phyloP scores from a whole-genome alignment of 2,329 filamentous ascomycete genomes.

The Phyllosticta citriasiana region DNA sequence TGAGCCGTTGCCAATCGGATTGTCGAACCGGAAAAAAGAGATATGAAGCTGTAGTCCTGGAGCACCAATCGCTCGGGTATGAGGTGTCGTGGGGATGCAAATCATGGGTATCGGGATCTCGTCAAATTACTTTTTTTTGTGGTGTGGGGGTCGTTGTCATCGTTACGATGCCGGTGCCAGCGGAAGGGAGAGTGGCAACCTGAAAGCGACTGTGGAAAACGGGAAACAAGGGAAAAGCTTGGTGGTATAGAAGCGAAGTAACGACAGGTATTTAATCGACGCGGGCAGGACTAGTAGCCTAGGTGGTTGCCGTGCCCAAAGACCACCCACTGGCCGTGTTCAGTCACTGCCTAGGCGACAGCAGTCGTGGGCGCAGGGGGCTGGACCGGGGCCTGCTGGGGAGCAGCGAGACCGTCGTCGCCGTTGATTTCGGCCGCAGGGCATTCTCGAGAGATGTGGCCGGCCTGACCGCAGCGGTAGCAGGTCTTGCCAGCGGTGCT shows the following conservation, averaged over 20 bases:
- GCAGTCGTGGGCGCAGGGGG: conserved; percentile 33
- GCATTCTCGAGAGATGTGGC: conserved; percentile 94
- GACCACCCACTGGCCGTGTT: conserved; percentile 8
- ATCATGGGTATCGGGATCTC: conserved; percentile 36
- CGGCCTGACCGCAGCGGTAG: conserved; percentile 92
- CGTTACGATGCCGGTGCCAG: conserved; percentile 13
- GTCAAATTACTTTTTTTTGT: conserved; percentile 18
- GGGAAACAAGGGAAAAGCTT: conserved; percentile 1
- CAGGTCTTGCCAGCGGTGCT: conserved; percentile 97
- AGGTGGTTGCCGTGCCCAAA: conserved; percentile 6
- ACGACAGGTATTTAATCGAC: conserved; percentile 6
- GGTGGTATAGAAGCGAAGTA: conserved; percentile 12
- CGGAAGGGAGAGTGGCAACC: conserved; percentile 11
- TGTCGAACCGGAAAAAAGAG: conserved; percentile 9
- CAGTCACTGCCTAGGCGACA: conserved; percentile 21
- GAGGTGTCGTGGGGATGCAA: conserved; percentile 23
- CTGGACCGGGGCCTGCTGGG: conserved; percentile 26
- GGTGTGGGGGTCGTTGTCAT: conserved; percentile 12
- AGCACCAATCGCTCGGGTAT: conserved; percentile 12
- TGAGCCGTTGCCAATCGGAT: conserved; percentile 4
- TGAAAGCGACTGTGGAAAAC: conserved; percentile 8
- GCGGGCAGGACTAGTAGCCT: background rate
- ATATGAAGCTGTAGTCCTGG: conserved; percentile 7
- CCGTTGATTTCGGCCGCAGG: conserved; percentile 57
- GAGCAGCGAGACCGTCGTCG: conserved; percentile 23